Evolutionary conservation across 106 monocot species (phyloP).

Genomic region (Phalaenopsis aphrodite): DNA sequence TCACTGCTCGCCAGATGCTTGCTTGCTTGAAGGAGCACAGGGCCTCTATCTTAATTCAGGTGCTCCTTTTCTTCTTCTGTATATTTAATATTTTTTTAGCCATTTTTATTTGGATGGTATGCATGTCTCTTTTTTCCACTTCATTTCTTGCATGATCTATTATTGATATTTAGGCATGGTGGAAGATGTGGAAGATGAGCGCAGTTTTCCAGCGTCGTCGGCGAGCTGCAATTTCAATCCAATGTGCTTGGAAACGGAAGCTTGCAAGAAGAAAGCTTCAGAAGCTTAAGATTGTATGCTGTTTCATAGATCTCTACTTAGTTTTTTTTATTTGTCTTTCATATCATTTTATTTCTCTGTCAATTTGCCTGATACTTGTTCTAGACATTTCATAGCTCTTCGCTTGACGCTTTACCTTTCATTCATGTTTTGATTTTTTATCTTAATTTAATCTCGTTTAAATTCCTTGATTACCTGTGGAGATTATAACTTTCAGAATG

Average conservation of each 20-base stretch:
- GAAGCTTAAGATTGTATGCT: constrained; percentile 62
- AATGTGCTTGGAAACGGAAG: constrained; percentile 82
- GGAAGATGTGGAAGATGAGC: constrained; percentile 56
- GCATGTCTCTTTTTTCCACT: neutral
- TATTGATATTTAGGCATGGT: constrained; percentile 44
- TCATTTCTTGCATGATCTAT: neutral
- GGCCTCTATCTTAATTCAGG: constrained; percentile 69
- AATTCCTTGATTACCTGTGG: neutral
- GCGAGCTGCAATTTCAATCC: constrained; percentile 47
- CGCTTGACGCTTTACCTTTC: neutral
- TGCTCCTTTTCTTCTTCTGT: constrained; percentile 12
- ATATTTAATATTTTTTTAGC: no score
- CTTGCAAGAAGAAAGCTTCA: constrained; percentile 63
- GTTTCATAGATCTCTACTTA: neutral
- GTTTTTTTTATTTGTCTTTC: neutral
- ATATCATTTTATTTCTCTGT: neutral
- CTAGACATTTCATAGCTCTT: neutral
- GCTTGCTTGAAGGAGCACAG: constrained; percentile 34
- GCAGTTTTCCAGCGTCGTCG: constrained; percentile 26
- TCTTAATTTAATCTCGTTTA: neutral
- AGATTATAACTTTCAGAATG: neutral
- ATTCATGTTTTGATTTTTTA: neutral
- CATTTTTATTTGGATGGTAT: neutral
- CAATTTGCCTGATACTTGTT: neutral
- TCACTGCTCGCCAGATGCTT: constrained; percentile 32